Percentiles rank a stretch among this genome's conserved stretches.
phyloP scores from a whole-genome alignment of 306 rosid genomes.

The Lathyrus tuberosus region DNA sequence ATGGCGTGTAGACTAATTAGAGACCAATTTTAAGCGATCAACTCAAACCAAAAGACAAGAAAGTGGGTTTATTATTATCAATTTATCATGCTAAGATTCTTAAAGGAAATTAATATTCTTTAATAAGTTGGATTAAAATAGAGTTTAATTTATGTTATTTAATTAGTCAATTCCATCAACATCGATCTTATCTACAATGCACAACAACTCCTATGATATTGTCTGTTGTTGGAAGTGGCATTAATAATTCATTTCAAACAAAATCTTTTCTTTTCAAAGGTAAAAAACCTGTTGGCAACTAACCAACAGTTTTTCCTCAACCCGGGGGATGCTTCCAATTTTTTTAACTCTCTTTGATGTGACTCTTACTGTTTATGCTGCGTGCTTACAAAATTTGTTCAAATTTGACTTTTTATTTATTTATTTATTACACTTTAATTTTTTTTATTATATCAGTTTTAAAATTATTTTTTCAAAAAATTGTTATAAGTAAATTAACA shows the following conservation, averaged over 20 bases:
- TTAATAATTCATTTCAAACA: conserved; percentile 37
- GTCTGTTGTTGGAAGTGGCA: conserved; percentile 45
- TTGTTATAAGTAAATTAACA: too few species aligned
- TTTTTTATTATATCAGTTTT: too few species aligned
- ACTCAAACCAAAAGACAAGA: conserved; percentile 42
- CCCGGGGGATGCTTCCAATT: conserved; percentile 31
- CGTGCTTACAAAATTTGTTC: too few species aligned
- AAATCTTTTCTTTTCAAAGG: conserved; percentile 21
- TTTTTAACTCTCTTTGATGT: conserved; percentile 16
- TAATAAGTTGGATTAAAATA: conserved; percentile 7
- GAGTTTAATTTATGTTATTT: conserved; percentile 7
- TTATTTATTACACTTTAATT: too few species aligned
- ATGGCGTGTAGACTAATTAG: conserved; percentile 9
- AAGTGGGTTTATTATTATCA: conserved; percentile 41
- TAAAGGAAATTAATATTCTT: conserved; percentile 29
- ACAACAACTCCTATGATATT: conserved; percentile 49
- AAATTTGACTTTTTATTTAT: too few species aligned
- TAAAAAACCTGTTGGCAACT: conserved; percentile 49
- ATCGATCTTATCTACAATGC: conserved; percentile 47
- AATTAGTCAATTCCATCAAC: conserved; percentile 46
- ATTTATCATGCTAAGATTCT: conserved; percentile 33
- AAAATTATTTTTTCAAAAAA: too few species aligned
- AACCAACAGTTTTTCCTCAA: conserved; percentile 51
- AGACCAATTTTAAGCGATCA: conserved; percentile 22
- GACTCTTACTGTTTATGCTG: neutral